Percentiles rank a stretch among this genome's conserved stretches.
Evolutionary conservation across 805 yeast genomes (phyloP).

Genomic region (Candida sakaeoensis): DNA sequence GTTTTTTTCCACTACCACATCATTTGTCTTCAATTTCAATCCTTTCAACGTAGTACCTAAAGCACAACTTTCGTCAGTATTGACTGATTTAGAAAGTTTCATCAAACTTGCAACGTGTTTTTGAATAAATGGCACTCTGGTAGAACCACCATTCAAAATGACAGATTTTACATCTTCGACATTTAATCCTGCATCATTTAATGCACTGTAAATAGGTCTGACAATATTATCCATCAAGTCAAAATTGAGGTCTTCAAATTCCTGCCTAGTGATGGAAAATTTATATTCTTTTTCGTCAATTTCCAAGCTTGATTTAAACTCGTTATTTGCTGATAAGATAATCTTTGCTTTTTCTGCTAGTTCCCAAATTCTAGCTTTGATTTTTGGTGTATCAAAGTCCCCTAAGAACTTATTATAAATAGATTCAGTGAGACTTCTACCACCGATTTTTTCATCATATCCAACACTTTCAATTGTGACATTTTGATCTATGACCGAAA

Average conservation of each 20-base stretch:
- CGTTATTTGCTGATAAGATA: conserved; percentile 83
- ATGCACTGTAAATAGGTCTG: conserved; percentile 52
- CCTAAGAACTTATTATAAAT: conserved; percentile 59
- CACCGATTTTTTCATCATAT: conserved; percentile 66
- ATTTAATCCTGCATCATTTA: conserved; percentile 28
- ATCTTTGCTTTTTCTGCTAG: conserved; percentile 87
- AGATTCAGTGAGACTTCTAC: conserved; percentile 64
- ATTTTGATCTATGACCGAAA: conserved; percentile 51
- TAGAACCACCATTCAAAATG: conserved; percentile 84
- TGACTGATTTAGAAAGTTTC: conserved; percentile 72
- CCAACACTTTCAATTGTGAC: conserved; percentile 69
- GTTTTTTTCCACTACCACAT: conserved; percentile 55
- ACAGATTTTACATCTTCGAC: conserved; percentile 53
- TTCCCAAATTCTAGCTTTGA: conserved; percentile 67
- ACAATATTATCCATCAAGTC: conserved; percentile 46
- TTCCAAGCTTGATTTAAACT: conserved; percentile 75
- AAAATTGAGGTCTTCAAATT: conserved; percentile 60
- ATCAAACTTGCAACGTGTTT: conserved; percentile 49
- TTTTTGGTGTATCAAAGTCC: conserved; percentile 51
- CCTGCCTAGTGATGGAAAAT: conserved; percentile 65
- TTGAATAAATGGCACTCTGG: conserved; percentile 87
- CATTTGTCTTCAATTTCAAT: conserved; percentile 61
- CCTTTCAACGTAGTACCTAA: conserved; percentile 88
- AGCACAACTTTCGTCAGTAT: conserved; percentile 94
- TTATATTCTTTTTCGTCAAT: conserved; percentile 75